Evolutionary conservation across 176 grass and related monocot genomes (phyloP).

Genomic region (Stipa capillata): DNA sequence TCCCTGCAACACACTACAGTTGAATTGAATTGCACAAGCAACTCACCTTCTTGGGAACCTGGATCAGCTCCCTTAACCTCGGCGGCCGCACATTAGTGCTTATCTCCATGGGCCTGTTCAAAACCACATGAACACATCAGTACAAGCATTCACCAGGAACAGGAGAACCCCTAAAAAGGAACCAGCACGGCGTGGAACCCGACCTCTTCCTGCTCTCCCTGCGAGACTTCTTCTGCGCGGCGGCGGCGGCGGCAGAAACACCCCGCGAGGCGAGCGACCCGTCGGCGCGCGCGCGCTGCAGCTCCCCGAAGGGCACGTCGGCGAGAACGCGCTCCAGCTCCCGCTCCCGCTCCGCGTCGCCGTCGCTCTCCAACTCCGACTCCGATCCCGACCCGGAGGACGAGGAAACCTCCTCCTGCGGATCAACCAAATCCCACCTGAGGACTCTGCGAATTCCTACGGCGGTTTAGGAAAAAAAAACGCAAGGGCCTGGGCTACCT

Average conservation of each 20-base stretch:
- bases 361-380: conserved; percentile 22
- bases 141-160: neutral
- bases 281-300: conserved; percentile 54
- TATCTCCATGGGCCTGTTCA: conserved; percentile 70
- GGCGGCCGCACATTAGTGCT: conserved; percentile 62
- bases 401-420: conserved; percentile 10
- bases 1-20: neutral
- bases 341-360: conserved; percentile 19
- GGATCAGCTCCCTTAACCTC: conserved; percentile 62
- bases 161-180: neutral
- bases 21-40: neutral
- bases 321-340: conserved; percentile 58
- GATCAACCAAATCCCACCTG: neutral
- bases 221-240: conserved; percentile 31
- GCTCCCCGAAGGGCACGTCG: conserved; percentile 67
- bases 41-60: conserved; percentile 67
- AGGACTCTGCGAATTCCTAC: neutral
- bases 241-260: neutral
- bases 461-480: neutral
- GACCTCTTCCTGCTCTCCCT: conserved; percentile 80
- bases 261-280: conserved; percentile 26
- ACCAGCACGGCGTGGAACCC: neutral
- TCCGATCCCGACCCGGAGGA: conserved; percentile 19
- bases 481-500: neutral
- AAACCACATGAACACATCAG: neutral